Evolutionary conservation across 2,329 filamentous ascomycete genomes (phyloP), one percentile per base, ranked within the genome.

Genomic region (Aciculosporium take): DNA sequence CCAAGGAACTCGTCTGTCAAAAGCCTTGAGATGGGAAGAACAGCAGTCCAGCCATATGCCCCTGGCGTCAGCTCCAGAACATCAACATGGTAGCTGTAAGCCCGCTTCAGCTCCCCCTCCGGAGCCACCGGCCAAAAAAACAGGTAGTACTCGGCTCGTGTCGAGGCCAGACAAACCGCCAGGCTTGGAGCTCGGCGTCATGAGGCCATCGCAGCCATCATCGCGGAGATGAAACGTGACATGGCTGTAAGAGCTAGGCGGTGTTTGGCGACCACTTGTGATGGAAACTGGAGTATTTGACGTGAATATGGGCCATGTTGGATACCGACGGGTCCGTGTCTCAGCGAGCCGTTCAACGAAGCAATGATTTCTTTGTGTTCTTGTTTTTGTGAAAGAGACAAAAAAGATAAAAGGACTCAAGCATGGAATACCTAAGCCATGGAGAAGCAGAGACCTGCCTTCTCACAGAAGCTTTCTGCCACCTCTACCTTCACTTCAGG

Each of bases 21-120:
- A 7, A 74, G 59, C 3, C 71, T 70, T 46, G 72, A 72, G 15
- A 58, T 60, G 1, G 65, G 65, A 38, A 73, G 59, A 24, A 72
- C 61, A n/a, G 63, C 66, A 0, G 69, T 71, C 69, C 69, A 74
- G 24, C 69, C 71, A 58, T n/a, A n/a, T n/a, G 60, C 56, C 3
- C 60, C 62, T 5, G 66, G 59, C 42, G 60, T 47, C 4, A 73
- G 56, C 20, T 61, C 57, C 13, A 72, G 58, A 39, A 74, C 57
- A 32, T 73, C 69, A 32, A 73, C 57, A 45, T 68, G 65, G n/a
- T n/a, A n/a, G n/a, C n/a, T n/a, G n/a, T n/a, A 23, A 74, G 30
- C 70, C 70, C 0, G 69, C 67, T 41, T 65, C 56, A 10, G 69
- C 69, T 39, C 59, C 65, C 59, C 65, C 37, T 66, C 60, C 42